Evolutionary conservation across 331 rosid genomes (phyloP).

Genomic region (Erythrophleum ivorense): DNA sequence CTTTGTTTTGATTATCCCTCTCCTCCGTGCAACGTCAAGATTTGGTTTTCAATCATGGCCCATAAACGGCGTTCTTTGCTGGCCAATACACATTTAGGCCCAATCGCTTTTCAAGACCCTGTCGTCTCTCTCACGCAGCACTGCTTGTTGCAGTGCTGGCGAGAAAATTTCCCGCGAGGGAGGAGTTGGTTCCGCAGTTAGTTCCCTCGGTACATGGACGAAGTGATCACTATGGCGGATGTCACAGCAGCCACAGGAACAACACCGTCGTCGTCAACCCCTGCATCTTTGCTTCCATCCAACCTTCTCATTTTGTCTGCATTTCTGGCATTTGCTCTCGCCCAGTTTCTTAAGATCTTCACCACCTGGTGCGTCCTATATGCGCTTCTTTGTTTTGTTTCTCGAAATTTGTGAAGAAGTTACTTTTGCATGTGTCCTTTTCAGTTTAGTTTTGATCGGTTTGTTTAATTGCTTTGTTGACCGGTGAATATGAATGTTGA

Average conservation of each 20-base stretch:
- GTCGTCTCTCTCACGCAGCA: background rate
- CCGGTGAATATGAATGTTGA: background rate
- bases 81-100: background rate
- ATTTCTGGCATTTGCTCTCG: slow-evolving; percentile 72
- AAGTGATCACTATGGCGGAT: slow-evolving; percentile 61
- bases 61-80: background rate
- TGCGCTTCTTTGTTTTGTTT: background rate
- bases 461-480: background rate
- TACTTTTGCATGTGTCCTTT: no score
- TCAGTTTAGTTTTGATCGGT: background rate
- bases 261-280: slow-evolving; percentile 35
- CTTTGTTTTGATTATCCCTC: no score
- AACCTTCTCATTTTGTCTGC: slow-evolving; percentile 70
- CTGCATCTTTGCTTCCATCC: slow-evolving; percentile 40
- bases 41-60: background rate
- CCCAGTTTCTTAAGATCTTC: slow-evolving; percentile 93
- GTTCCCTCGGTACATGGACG: slow-evolving; percentile 42
- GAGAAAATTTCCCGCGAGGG: background rate
- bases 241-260: slow-evolving; percentile 45
- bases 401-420: background rate
- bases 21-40: background rate
- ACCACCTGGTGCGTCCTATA: slow-evolving; percentile 67
- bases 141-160: background rate
- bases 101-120: background rate
- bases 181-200: background rate